Percentiles rank a stretch among this genome's conserved stretches.
Conservation (phyloP, 1,284 basidiomycete genomes). For the Puccinia horiana region DNA sequence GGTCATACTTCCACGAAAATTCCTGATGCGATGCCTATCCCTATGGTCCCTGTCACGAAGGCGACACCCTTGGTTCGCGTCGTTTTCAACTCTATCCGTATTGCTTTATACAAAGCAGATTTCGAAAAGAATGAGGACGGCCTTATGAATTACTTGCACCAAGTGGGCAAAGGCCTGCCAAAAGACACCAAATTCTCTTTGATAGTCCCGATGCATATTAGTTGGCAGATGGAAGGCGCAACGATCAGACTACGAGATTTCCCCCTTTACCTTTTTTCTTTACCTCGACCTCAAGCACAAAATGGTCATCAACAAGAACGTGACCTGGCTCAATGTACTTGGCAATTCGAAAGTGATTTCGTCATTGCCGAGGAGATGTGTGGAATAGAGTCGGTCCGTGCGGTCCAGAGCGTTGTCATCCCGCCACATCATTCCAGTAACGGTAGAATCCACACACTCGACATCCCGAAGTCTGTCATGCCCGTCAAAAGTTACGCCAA, state of each 20-base stretch:
- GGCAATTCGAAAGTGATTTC: slow-evolving; percentile 75
- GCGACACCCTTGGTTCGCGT: slow-evolving; percentile 76
- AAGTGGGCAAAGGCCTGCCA: slow-evolving; percentile 73
- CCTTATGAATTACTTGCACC: slow-evolving; percentile 71
- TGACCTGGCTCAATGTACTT: slow-evolving; percentile 57
- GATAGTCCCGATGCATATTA: slow-evolving; percentile 78
- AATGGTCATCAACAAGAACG: slow-evolving; percentile 42
- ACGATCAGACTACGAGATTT: slow-evolving; percentile 74
- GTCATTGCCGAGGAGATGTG: slow-evolving; percentile 83
- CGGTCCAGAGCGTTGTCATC: slow-evolving; percentile 70
- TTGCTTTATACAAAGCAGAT: slow-evolving; percentile 68
- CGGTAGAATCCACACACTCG: slow-evolving; percentile 65
- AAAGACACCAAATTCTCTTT: slow-evolving; percentile 74
- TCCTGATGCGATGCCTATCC: slow-evolving; percentile 60
- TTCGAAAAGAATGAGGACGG: slow-evolving; percentile 63
- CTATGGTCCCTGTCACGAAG: slow-evolving; percentile 61
- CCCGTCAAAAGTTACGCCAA: slow-evolving; percentile 88
- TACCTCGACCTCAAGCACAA: slow-evolving; percentile 54
- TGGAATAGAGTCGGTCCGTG: slow-evolving; percentile 67
- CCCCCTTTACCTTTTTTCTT: slow-evolving; percentile 63
- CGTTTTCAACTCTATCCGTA: slow-evolving; percentile 66
- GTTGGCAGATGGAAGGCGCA: slow-evolving; percentile 69
- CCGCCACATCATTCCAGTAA: slow-evolving; percentile 55
- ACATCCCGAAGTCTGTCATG: slow-evolving; percentile 89
- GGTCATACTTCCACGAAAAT: slow-evolving; percentile 48